Evolutionary conservation across 306 rosid species (phyloP).

Genomic region (Ormosia semicastrata): DNA sequence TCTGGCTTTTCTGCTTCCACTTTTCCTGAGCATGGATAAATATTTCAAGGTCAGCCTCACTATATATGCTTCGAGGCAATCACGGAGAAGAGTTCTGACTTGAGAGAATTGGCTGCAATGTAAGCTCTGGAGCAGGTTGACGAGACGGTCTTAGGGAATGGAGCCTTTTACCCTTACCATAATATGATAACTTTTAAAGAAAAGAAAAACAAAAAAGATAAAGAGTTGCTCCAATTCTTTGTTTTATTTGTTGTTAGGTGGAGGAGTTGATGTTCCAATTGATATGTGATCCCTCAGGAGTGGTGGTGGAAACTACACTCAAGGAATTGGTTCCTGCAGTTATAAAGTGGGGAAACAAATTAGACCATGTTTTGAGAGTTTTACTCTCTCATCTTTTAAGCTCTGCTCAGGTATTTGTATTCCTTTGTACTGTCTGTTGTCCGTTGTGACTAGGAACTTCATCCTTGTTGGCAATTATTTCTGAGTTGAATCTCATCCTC

Average conservation of each 20-base stretch:
- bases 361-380: conserved; percentile 72
- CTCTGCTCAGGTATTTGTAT: conserved; percentile 68
- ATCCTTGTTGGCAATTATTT: conserved; percentile 3
- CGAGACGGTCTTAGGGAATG: conserved; percentile 70
- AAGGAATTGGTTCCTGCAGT: conserved; percentile 80
- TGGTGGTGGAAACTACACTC: conserved; percentile 87
- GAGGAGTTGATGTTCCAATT: conserved; percentile 95
- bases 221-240: conserved; percentile 41
- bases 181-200: conserved; percentile 36
- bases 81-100: conserved; percentile 99
- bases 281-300: conserved; percentile 91
- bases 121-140: conserved; percentile 90
- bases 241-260: conserved; percentile 62
- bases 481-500: neutral
- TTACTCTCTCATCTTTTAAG: conserved; percentile 64
- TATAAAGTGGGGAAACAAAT: conserved; percentile 84
- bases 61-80: conserved; percentile 98
- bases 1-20: conserved; percentile 95
- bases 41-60: conserved; percentile 99
- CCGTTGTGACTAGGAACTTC: conserved; percentile 13
- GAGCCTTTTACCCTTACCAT: conserved; percentile 58
- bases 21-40: conserved; percentile 85
- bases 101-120: conserved; percentile 92
- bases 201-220: conserved; percentile 17
- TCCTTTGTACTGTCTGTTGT: conserved; percentile 9